A percentile compares a stretch with the other conserved stretches of the same genome.
phyloP scores from a whole-genome alignment of 2,329 filamentous ascomycete species.

The Coleophoma crateriformis region DNA sequence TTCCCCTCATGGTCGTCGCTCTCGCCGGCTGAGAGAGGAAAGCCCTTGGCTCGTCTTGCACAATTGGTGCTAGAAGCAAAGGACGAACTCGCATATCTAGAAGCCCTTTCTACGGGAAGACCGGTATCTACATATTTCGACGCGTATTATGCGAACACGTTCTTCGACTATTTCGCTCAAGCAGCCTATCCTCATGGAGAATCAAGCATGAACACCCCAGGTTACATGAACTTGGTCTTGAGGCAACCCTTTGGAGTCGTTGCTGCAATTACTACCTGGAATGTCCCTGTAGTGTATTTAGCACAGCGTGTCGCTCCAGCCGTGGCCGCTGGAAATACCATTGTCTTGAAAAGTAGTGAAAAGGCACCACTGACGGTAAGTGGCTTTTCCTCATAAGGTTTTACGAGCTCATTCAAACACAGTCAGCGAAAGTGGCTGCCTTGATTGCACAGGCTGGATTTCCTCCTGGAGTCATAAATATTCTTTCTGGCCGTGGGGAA shows the following conservation, averaged over 20 bases:
- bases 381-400: not conserved
- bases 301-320: slow-evolving; percentile 70
- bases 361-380: slow-evolving; percentile 11
- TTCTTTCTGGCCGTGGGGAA: slow-evolving; percentile 24
- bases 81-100: not conserved
- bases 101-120: slow-evolving; percentile 1
- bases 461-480: slow-evolving; percentile 32
- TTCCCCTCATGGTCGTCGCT: slow-evolving; percentile 63
- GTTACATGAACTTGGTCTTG: slow-evolving; percentile 69
- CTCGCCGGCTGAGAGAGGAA: slow-evolving; percentile 55
- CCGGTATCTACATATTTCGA: not conserved
- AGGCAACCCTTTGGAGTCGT: slow-evolving; percentile 72
- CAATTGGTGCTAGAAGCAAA: slow-evolving; percentile 38
- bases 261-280: slow-evolving; percentile 52
- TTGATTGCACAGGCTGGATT: slow-evolving; percentile 1
- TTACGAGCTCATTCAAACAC: not conserved
- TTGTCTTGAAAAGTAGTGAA: slow-evolving; percentile 51
- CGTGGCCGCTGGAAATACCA: slow-evolving; percentile 50
- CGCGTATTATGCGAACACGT: slow-evolving; percentile 35
- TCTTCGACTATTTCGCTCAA: slow-evolving; percentile 68
- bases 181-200: slow-evolving; percentile 72
- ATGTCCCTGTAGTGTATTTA: slow-evolving; percentile 70
- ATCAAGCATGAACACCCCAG: slow-evolving; percentile 60
- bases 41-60: slow-evolving; percentile 61
- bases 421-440: slow-evolving; percentile 5